These are phyloP conservation scores for Starmerella vitae DNA, from an alignment of 805 yeast genomes.

Conservation along the genomic window DNA sequence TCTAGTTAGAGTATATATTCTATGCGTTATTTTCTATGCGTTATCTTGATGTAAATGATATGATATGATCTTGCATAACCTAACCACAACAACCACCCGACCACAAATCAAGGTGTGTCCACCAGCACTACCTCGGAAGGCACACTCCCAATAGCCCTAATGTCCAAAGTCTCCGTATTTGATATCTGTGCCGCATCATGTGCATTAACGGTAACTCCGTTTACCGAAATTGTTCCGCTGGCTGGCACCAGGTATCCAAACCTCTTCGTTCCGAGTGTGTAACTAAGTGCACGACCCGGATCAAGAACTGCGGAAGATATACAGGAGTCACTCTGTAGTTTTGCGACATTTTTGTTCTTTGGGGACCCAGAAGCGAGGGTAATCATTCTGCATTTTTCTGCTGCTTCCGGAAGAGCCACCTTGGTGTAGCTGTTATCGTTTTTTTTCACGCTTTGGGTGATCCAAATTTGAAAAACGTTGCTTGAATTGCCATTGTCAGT, in stretches of 20 bases:
- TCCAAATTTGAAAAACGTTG: constrained; percentile 10
- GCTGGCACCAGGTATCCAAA: constrained; percentile 6
- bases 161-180: neutral
- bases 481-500: neutral
- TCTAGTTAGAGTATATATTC: neutral
- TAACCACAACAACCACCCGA: too few species aligned
- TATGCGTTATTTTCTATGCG: neutral
- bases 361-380: constrained; percentile 6
- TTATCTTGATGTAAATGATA: too few species aligned
- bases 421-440: neutral
- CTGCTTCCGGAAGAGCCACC: constrained; percentile 1
- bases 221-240: constrained; percentile 2
- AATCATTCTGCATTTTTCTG: neutral
- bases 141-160: constrained; percentile 2
- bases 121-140: constrained; percentile 3
- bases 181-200: constrained; percentile 10
- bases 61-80: too few species aligned
- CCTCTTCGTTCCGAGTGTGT: constrained; percentile 1
- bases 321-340: constrained; percentile 4
- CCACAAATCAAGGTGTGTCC: too few species aligned
- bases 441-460: neutral
- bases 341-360: neutral
- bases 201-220: neutral
- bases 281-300: neutral
- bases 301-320: constrained; percentile 1